Conservation (phyloP, 257 asterid species). For the Plantago ovata region DNA sequence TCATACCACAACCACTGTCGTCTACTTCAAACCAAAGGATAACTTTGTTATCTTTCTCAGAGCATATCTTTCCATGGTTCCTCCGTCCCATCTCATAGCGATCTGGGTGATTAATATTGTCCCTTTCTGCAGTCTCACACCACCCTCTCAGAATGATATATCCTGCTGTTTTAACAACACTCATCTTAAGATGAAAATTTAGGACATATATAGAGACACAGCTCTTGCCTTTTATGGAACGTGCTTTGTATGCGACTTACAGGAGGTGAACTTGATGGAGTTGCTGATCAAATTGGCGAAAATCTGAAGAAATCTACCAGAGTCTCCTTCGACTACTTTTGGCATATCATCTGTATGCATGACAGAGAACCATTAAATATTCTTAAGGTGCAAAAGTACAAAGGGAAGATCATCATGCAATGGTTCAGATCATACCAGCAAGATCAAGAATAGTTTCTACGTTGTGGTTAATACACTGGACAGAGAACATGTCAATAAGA, state of each 20-base stretch:
- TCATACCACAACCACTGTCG: slow-evolving; percentile 90
- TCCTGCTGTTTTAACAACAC: slow-evolving; percentile 57
- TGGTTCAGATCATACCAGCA: slow-evolving; percentile 46
- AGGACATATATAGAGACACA: not conserved
- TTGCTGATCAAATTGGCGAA: slow-evolving; percentile 82
- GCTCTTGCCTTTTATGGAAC: not conserved
- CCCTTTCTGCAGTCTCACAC: slow-evolving; percentile 58
- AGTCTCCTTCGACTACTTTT: slow-evolving; percentile 75
- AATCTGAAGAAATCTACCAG: slow-evolving; percentile 86
- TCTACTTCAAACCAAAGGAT: slow-evolving; percentile 87
- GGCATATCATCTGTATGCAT: slow-evolving; percentile 87
- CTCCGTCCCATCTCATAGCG: slow-evolving; percentile 38
- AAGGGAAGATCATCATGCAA: not conserved
- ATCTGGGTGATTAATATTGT: slow-evolving; percentile 35
- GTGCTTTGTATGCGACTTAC: slow-evolving; percentile 38
- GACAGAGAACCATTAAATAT: slow-evolving; percentile 11
- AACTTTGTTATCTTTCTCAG: slow-evolving; percentile 55
- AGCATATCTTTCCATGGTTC: slow-evolving; percentile 35
- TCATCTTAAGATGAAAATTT: slow-evolving; percentile 9
- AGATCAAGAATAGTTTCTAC: slow-evolving; percentile 86
- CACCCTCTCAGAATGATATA: slow-evolving; percentile 77
- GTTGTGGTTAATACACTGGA: slow-evolving; percentile 83
- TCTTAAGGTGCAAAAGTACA: not conserved
- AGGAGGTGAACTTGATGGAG: slow-evolving; percentile 79
- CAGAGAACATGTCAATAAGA: slow-evolving; percentile 84